phyloP scores from a whole-genome alignment of 2,329 filamentous ascomycete species.

The Ophiostoma ips region DNA sequence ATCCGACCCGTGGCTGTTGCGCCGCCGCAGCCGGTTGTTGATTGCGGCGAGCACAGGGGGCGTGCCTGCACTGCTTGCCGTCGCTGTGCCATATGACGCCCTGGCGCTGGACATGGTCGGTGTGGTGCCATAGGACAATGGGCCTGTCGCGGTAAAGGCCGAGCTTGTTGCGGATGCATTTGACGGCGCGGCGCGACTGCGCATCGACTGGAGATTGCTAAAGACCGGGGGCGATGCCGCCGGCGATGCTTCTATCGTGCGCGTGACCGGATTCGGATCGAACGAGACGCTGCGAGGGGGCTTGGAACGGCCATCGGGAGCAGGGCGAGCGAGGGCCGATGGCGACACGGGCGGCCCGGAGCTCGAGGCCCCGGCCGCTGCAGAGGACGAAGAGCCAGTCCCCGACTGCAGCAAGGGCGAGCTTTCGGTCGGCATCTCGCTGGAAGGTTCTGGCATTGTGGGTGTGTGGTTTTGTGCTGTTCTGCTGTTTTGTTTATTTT shows the following conservation, averaged over 20 bases:
- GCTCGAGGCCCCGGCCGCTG: not conserved
- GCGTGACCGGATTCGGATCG: conserved; percentile 53
- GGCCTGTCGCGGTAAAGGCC: conserved; percentile 19
- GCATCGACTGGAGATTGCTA: conserved; percentile 19
- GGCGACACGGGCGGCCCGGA: conserved; percentile 5
- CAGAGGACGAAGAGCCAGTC: conserved; percentile 5
- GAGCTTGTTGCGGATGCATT: conserved; percentile 20
- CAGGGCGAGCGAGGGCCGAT: conserved; percentile 10
- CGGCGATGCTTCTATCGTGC: conserved; percentile 34
- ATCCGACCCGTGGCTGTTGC: conserved; percentile 59
- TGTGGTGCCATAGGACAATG: conserved; percentile 16
- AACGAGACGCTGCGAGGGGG: conserved; percentile 59
- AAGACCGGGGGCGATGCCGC: conserved; percentile 4
- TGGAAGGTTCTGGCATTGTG: conserved; percentile 6
- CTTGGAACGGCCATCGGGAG: conserved; percentile 25
- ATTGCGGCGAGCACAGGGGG: conserved; percentile 60
- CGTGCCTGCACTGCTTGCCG: too few species aligned
- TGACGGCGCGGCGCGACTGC: conserved; percentile 15
- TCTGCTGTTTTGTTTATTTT: too few species aligned
- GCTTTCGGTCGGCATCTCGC: conserved; percentile 10
- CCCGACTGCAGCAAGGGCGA: conserved; percentile 15
- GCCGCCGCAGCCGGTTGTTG: conserved; percentile 74
- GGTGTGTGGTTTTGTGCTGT: not conserved
- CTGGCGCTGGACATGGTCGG: not conserved
- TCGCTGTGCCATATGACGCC: not conserved